Conservation (phyloP, 805 yeast genomes). For the Candida sakaeoensis region DNA sequence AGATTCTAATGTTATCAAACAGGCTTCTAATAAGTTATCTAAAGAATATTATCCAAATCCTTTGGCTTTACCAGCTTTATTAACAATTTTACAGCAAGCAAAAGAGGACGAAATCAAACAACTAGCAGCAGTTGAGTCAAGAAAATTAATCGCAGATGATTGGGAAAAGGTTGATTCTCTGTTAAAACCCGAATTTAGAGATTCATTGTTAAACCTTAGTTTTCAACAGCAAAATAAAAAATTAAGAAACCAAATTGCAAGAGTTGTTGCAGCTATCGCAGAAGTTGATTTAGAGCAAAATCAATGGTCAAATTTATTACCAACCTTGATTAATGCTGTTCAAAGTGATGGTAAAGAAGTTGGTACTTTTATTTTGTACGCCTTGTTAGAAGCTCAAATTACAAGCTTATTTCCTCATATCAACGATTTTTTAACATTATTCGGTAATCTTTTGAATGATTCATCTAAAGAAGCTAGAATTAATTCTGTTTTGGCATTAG, state of each 20-base stretch:
- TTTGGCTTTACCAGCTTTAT: slow-evolving; percentile 71
- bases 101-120: slow-evolving; percentile 73
- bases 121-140: slow-evolving; percentile 94
- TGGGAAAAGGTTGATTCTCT: slow-evolving; percentile 59
- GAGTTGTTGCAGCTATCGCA: slow-evolving; percentile 85
- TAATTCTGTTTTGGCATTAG: slow-evolving; percentile 77
- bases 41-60: slow-evolving; percentile 71
- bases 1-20: slow-evolving; percentile 75
- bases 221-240: slow-evolving; percentile 60
- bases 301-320: slow-evolving; percentile 76
- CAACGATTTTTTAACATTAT: slow-evolving; percentile 66
- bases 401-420: slow-evolving; percentile 55
- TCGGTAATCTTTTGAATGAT: slow-evolving; percentile 61
- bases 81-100: slow-evolving; percentile 74
- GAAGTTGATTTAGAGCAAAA: slow-evolving; percentile 60
- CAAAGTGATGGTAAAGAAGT: slow-evolving; percentile 64
- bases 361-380: slow-evolving; percentile 73
- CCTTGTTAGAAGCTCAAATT: slow-evolving; percentile 71
- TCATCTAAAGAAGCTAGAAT: slow-evolving; percentile 75
- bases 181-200: slow-evolving; percentile 59
- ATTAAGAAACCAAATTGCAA: slow-evolving; percentile 84
- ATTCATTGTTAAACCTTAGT: slow-evolving; percentile 64
- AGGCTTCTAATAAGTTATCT: slow-evolving; percentile 72
- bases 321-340: slow-evolving; percentile 62
- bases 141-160: slow-evolving; percentile 70